A percentile compares a stretch with the other conserved stretches of the same genome.
These are phyloP conservation scores for Thalia dealbata DNA, from an alignment of 176 grass and related monocot species.

Conservation along the genomic window DNA sequence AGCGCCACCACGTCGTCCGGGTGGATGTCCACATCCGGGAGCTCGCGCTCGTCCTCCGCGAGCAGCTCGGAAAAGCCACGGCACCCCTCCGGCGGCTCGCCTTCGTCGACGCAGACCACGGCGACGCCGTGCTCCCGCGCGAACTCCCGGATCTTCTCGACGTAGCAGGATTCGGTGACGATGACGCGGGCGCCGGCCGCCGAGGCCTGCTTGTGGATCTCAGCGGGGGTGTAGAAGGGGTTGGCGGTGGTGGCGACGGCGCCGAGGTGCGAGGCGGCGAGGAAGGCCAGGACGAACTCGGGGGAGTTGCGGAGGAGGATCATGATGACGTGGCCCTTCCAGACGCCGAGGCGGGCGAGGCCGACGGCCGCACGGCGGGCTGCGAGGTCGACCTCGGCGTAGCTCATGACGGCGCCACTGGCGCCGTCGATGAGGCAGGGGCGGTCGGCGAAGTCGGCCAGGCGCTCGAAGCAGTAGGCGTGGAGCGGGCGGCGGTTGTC, in stretches of 20 bases:
- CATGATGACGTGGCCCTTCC: background rate
- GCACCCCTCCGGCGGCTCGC: background rate
- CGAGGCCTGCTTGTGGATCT: constrained; percentile 4
- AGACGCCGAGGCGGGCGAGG: background rate
- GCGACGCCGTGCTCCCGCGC: background rate
- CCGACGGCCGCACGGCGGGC: background rate
- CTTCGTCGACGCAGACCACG: background rate
- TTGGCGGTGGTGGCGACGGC: constrained; percentile 6
- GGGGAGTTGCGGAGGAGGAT: constrained; percentile 5
- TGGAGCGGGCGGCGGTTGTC: background rate
- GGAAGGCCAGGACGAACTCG: background rate
- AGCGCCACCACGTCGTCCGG: constrained; percentile 1
- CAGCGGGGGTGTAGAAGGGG: constrained; percentile 1
- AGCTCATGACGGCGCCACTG: background rate
- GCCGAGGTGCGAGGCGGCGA: background rate
- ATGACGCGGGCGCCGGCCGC: background rate
- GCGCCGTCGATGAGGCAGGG: background rate
- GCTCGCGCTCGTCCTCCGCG: background rate
- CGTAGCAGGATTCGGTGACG: background rate
- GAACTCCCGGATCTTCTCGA: background rate
- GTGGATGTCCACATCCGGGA: background rate
- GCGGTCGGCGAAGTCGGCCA: constrained; percentile 1
- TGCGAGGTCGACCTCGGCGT: background rate
- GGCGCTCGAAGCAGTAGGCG: constrained; percentile 1
- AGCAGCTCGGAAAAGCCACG: background rate